phyloP scores from a whole-genome alignment of 768 basidiomycete genomes.

The Phylloporus arenicola region DNA sequence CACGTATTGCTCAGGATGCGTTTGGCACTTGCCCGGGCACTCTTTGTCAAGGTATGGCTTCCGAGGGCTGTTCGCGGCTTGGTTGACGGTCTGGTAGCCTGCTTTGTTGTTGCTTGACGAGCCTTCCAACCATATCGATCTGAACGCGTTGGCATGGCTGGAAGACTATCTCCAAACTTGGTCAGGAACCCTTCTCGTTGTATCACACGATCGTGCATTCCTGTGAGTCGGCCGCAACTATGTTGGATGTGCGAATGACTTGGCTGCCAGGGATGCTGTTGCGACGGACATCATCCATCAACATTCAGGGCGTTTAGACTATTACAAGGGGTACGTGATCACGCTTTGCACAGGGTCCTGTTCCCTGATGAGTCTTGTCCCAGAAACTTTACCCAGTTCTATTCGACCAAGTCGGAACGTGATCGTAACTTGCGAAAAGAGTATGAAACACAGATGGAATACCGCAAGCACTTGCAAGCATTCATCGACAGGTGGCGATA shows the following conservation, averaged over 20 bases:
- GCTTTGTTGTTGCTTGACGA: constrained; percentile 81
- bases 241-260: not conserved
- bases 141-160: constrained; percentile 95
- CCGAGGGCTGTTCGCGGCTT: not conserved
- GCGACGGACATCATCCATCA: constrained; percentile 99
- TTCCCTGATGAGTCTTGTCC: constrained; percentile 3
- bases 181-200: constrained; percentile 86
- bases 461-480: constrained; percentile 91
- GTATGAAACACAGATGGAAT: constrained; percentile 94
- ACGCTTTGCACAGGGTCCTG: not conserved
- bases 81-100: constrained; percentile 39
- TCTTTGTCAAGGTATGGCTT: constrained; percentile 81
- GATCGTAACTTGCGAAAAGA: constrained; percentile 88
- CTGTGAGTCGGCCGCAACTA: constrained; percentile 42
- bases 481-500: constrained; percentile 99
- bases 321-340: constrained; percentile 81
- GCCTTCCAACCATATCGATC: constrained; percentile 95
- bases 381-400: constrained; percentile 97
- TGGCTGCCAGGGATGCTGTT: constrained; percentile 67
- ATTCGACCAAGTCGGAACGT: constrained; percentile 95
- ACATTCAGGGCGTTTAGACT: constrained; percentile 87
- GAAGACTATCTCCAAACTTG: constrained; percentile 97
- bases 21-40: constrained; percentile 86
- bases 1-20: constrained; percentile 66
- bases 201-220: constrained; percentile 98